Conservation (phyloP, 164 flowering plant species). For the Protea cynaroides region DNA sequence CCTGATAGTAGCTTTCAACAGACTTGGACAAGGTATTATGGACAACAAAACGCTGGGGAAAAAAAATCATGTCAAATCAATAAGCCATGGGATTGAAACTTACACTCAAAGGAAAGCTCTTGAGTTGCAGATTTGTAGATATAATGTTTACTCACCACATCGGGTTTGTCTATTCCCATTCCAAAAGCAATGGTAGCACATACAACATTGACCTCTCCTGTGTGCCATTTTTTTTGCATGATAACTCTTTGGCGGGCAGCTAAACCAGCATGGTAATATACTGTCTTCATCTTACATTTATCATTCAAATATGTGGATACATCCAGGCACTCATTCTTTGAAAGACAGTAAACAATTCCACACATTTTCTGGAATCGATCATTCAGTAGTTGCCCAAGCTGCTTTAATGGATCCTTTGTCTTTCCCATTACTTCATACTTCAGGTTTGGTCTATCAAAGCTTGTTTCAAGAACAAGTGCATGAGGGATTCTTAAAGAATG, state of each 20-base stretch:
- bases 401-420: constrained; percentile 72
- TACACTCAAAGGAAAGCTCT: background rate
- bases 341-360: constrained; percentile 95
- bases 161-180: constrained; percentile 98
- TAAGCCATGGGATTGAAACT: background rate
- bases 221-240: constrained; percentile 84
- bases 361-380: constrained; percentile 57
- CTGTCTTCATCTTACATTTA: constrained; percentile 72
- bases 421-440: constrained; percentile 84
- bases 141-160: constrained; percentile 64
- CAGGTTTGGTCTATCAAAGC: constrained; percentile 96
- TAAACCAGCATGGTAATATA: constrained; percentile 92
- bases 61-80: background rate
- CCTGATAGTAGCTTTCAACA: constrained; percentile 98
- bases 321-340: constrained; percentile 84
- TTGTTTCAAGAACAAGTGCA: constrained; percentile 82
- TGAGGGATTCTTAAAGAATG: constrained; percentile 67
- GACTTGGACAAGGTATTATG: constrained; percentile 95
- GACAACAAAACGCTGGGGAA: constrained; percentile 78
- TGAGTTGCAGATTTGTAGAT: constrained; percentile 8
- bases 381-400: constrained; percentile 64
- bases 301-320: constrained; percentile 68
- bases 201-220: constrained; percentile 77
- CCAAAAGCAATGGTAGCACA: constrained; percentile 99
- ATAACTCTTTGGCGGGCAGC: constrained; percentile 66